phyloP scores from a whole-genome alignment of 75 land plant species.

The Pinus tabuliformis region DNA sequence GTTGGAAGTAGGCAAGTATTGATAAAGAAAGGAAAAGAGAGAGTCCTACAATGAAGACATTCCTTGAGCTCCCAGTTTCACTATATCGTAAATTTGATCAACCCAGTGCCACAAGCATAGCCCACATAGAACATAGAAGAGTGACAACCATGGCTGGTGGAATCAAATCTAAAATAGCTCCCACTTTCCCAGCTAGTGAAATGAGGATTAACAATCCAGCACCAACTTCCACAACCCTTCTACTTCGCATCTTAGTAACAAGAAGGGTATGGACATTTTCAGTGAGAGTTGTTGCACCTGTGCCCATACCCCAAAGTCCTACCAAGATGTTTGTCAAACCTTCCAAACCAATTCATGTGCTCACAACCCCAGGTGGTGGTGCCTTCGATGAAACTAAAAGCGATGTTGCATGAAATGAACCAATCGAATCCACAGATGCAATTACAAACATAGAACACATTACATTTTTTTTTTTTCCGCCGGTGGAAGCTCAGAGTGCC shows the following conservation, averaged over 20 bases:
- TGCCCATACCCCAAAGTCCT: slow-evolving; percentile 95
- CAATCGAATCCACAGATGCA: slow-evolving; percentile 97
- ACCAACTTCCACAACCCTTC: slow-evolving; percentile 81
- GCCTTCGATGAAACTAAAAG: slow-evolving; percentile 89
- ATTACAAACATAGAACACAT: slow-evolving; percentile 84
- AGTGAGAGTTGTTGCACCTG: slow-evolving; percentile 84
- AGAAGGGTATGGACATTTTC: slow-evolving; percentile 98
- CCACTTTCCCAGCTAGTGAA: slow-evolving; percentile 88
- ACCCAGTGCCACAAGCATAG: slow-evolving; percentile 84
- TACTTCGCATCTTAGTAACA: slow-evolving; percentile 96
- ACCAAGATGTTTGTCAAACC: slow-evolving; percentile 85
- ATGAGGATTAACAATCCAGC: slow-evolving; percentile 71
- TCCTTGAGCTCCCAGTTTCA: slow-evolving; percentile 95
- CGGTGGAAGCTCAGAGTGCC: slow-evolving; percentile 81
- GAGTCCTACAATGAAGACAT: slow-evolving; percentile 85
- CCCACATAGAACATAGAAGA: slow-evolving; percentile 93
- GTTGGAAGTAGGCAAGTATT: slow-evolving; percentile 95
- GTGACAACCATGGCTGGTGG: slow-evolving; percentile 87
- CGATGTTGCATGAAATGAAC: slow-evolving; percentile 97
- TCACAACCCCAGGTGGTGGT: slow-evolving; percentile 87
- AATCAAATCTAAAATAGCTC: slow-evolving; percentile 91
- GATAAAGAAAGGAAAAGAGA: slow-evolving; percentile 89
- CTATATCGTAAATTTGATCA: slow-evolving; percentile 91
- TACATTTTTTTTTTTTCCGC: slow-evolving; percentile 69
- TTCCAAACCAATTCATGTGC: slow-evolving; percentile 89